A percentile compares a stretch with the other conserved stretches of the same genome.
These are phyloP conservation scores for Neophaeococcomyces aloes DNA, from an alignment of 2,329 filamentous ascomycete species.

Conservation along the genomic window DNA sequence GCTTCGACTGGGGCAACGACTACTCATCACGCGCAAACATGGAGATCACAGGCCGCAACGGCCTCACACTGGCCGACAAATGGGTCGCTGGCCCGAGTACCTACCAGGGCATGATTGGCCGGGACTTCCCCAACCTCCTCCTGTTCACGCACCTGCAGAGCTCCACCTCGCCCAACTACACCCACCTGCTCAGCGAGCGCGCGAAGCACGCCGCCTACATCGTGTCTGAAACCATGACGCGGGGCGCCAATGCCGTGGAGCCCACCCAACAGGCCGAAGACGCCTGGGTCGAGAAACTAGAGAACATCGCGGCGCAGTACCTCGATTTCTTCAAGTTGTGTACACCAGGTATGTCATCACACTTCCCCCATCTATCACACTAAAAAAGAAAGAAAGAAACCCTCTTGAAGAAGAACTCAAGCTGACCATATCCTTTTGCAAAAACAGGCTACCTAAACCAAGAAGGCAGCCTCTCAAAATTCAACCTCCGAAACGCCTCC, in stretches of 20 bases:
- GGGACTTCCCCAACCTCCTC: slow-evolving; percentile 16
- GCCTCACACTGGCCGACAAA: slow-evolving; percentile 18
- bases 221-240: slow-evolving; percentile 8
- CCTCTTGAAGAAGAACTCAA: too few relatives aligned
- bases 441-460: too few relatives aligned
- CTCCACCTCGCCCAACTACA: slow-evolving; percentile 14
- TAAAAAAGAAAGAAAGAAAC: too few relatives aligned
- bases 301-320: slow-evolving; percentile 5
- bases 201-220: slow-evolving; percentile 15
- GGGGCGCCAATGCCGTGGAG: slow-evolving; percentile 12
- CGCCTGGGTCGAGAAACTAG: slow-evolving; percentile 12
- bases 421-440: too few relatives aligned
- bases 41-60: slow-evolving; percentile 22
- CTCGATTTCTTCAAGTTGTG: slow-evolving; percentile 11
- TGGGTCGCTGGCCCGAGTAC: slow-evolving; percentile 19
- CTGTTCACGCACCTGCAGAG: slow-evolving; percentile 13
- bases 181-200: slow-evolving; percentile 15
- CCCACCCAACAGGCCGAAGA: slow-evolving; percentile 14
- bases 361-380: too few relatives aligned
- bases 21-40: slow-evolving; percentile 16
- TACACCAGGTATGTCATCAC: slow-evolving; percentile 16
- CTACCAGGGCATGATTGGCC: slow-evolving; percentile 14
- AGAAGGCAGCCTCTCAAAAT: too few relatives aligned
- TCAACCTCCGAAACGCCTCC: too few relatives aligned
- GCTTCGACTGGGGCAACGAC: slow-evolving; percentile 26